These are phyloP conservation scores for Sarocladiaceae sp. DNA, from an alignment of 2,329 filamentous ascomycete genomes.

Conservation along the genomic window DNA sequence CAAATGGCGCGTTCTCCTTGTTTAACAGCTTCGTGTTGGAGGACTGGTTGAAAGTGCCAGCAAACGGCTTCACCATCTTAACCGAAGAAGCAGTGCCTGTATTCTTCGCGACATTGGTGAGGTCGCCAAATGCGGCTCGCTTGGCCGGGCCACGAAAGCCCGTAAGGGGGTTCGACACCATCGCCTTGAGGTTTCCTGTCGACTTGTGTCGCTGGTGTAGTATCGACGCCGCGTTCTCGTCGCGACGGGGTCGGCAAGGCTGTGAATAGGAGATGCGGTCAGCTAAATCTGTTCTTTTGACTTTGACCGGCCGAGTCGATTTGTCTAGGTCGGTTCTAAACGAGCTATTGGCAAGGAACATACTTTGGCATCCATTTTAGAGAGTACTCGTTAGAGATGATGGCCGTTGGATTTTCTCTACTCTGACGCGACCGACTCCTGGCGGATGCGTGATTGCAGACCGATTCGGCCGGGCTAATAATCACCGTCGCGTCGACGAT, in stretches of 20 bases:
- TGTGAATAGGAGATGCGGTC: conserved; percentile 15
- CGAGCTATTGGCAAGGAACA: too few relatives aligned
- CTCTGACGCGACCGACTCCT: background rate
- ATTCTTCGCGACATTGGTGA: conserved; percentile 61
- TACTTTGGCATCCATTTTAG: conserved; percentile 5
- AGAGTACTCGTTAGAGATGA: background rate
- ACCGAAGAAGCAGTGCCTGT: conserved; percentile 23
- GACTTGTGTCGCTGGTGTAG: conserved; percentile 82
- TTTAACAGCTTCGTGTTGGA: conserved; percentile 23
- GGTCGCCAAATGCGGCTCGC: conserved; percentile 73
- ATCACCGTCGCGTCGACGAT: conserved; percentile 5
- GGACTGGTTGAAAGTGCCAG: conserved; percentile 19
- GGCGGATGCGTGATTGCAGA: background rate
- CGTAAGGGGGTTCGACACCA: conserved; percentile 17
- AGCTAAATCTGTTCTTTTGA: too few relatives aligned
- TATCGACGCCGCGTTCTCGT: conserved; percentile 43
- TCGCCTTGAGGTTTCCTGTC: conserved; percentile 47
- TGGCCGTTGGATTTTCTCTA: background rate
- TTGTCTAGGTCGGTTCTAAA: too few relatives aligned
- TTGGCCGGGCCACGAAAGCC: conserved; percentile 49
- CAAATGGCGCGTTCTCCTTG: conserved; percentile 38
- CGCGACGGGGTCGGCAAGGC: conserved; percentile 41
- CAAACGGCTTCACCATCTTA: conserved; percentile 29
- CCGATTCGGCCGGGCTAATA: background rate
- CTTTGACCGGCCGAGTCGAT: too few relatives aligned